A percentile compares a stretch with the other conserved stretches of the same genome.
These are phyloP conservation scores for Suhomyces guaymorum DNA, from an alignment of 1,139 yeast genomes.

Conservation along the genomic window DNA sequence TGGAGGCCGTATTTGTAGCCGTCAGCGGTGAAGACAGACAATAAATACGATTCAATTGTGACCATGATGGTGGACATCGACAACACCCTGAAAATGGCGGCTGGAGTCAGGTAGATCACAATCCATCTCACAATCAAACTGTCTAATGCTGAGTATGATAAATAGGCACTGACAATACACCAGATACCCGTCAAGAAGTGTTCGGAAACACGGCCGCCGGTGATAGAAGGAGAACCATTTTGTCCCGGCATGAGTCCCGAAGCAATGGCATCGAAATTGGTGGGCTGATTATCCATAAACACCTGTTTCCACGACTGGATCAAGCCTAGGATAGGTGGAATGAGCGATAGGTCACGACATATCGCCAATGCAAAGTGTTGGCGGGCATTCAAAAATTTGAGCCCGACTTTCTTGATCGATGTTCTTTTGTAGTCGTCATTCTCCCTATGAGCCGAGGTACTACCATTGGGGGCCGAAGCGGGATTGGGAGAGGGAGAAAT, in stretches of 20 bases:
- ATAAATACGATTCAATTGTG: slow-evolving; percentile 66
- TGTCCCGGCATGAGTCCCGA: slow-evolving; percentile 19
- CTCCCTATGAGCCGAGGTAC: background rate
- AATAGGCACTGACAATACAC: slow-evolving; percentile 84
- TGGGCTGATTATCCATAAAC: slow-evolving; percentile 26
- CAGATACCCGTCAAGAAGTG: slow-evolving; percentile 71
- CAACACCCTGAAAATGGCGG: slow-evolving; percentile 82
- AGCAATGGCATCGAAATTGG: slow-evolving; percentile 25
- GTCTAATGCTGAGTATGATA: slow-evolving; percentile 82
- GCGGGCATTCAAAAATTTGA: slow-evolving; percentile 67
- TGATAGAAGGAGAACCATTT: slow-evolving; percentile 28
- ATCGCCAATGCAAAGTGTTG: slow-evolving; percentile 75
- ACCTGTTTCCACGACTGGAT: slow-evolving; percentile 55
- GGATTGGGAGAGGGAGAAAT: slow-evolving; percentile 3
- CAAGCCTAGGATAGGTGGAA: slow-evolving; percentile 63
- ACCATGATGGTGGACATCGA: slow-evolving; percentile 77
- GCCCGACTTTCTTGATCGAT: slow-evolving; percentile 56
- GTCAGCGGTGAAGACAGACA: slow-evolving; percentile 55
- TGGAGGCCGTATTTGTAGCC: slow-evolving; percentile 69
- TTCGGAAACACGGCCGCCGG: slow-evolving; percentile 66
- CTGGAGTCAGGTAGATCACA: slow-evolving; percentile 82
- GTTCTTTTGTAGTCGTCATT: slow-evolving; percentile 17
- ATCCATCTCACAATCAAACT: slow-evolving; percentile 94
- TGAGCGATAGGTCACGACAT: slow-evolving; percentile 70
- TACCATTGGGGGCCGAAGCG: background rate